Evolutionary conservation across 2,329 filamentous ascomycete genomes (phyloP), one percentile per base, ranked within the genome.

Genomic region (Aureobasidium sp.): DNA sequence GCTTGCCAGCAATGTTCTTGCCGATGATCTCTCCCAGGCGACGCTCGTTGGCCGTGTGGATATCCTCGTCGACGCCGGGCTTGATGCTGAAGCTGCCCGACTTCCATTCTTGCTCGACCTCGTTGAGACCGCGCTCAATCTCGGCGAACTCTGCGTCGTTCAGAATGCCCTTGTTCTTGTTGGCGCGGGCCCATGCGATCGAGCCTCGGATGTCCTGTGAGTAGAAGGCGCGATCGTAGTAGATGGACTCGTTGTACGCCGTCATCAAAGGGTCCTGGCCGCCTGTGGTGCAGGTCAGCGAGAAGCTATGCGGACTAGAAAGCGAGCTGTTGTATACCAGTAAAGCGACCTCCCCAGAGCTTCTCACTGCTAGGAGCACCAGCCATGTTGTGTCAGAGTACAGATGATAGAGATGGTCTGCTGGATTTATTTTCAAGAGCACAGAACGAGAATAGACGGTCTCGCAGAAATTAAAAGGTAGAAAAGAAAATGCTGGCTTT

Each of bases 191-290:
- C 66, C 87, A 94, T 11, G 88, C 88, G 60, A 94, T 86, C 55
- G 79, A 84, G 60, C 88, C 89, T 10, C 79, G 78, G 62, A 94
- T 90, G 63, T 94, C 88, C 67, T 93, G 80, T 56, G 82, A 81
- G 73, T 88, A 88, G 62, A 95, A 83, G 50, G 78, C 76, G 60
- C 83, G 81, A 70, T 95, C 89, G 70, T 86, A 90, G 66, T 80
- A 81, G 61, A 95, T 85, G 51, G 80, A 85, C 63, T 84, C 83
- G 68, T 95, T 95, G 76, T 91, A 95, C 60, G 85, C 77, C 57
- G 83, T 78, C 88, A 95, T 95, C 49, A 94, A 79, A 51, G 88
- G 87, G 71, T 94, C 88, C 60, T 91, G 81, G 61, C 80, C 85
- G 74, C 88, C 86, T 86, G 62, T 7, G 19, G 17, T 4, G 25